Evolutionary conservation across 345 rosid genomes (phyloP).

Genomic region (Gossypium herbaceum): DNA sequence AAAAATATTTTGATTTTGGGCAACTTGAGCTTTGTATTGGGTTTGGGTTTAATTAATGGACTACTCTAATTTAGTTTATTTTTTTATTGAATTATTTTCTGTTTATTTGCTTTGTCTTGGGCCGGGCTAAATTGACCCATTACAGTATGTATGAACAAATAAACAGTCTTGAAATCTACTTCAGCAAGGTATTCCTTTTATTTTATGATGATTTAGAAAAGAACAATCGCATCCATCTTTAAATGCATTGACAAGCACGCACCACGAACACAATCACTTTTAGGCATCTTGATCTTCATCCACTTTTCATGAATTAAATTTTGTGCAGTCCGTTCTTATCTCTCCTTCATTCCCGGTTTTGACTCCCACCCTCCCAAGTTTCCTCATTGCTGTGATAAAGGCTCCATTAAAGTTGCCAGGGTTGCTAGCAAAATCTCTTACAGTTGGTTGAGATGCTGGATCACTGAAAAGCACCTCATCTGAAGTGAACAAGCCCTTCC

Average conservation of each 20-base stretch:
- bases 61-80: too few relatives aligned
- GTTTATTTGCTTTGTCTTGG: too few relatives aligned
- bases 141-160: not conserved
- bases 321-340: constrained; percentile 64
- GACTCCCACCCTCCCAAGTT: constrained; percentile 71
- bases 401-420: constrained; percentile 52
- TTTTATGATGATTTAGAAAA: not conserved
- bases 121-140: too few relatives aligned
- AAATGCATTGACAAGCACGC: not conserved
- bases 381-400: constrained; percentile 59
- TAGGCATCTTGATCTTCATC: not conserved
- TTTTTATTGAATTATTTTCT: too few relatives aligned
- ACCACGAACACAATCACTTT: not conserved
- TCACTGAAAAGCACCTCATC: constrained; percentile 59
- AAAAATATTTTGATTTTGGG: too few relatives aligned
- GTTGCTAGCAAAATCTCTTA: constrained; percentile 51
- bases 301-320: constrained; percentile 37
- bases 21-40: too few relatives aligned
- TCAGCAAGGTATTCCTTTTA: not conserved
- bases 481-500: constrained; percentile 71
- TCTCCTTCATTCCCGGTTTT: constrained; percentile 62
- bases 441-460: constrained; percentile 46
- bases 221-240: not conserved
- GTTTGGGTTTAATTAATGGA: too few relatives aligned
- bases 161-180: not conserved